These are phyloP conservation scores for Cladobotryum protrusum DNA, from an alignment of 2,329 filamentous ascomycete species.

Conservation along the genomic window DNA sequence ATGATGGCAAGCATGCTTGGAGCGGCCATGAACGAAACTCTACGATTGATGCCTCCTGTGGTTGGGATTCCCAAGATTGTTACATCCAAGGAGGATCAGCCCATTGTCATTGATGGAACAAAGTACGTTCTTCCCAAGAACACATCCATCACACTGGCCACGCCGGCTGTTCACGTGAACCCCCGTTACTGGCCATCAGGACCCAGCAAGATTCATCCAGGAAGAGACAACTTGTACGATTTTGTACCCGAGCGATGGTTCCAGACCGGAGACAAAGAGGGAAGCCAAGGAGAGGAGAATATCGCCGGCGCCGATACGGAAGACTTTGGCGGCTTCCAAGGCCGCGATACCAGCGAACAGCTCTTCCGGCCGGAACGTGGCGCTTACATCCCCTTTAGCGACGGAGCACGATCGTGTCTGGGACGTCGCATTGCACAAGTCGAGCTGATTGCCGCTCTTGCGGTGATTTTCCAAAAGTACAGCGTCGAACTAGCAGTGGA, in stretches of 20 bases:
- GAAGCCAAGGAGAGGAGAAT: conserved; percentile 21
- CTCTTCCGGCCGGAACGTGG: conserved; percentile 56
- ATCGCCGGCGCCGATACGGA: conserved; percentile 36
- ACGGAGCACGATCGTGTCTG: conserved; percentile 51
- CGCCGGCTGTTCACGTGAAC: conserved; percentile 56
- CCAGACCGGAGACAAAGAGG: conserved; percentile 25
- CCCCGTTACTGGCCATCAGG: conserved; percentile 64
- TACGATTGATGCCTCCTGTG: conserved; percentile 67
- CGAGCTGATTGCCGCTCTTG: conserved; percentile 49
- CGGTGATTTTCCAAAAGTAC: conserved; percentile 51
- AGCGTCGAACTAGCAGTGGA: conserved; percentile 66
- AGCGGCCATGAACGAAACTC: conserved; percentile 70
- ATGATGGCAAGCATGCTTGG: conserved; percentile 65
- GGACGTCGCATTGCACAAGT: conserved; percentile 55
- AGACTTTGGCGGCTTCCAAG: conserved; percentile 52
- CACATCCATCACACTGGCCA: conserved; percentile 49
- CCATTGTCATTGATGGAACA: conserved; percentile 52
- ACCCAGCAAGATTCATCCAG: conserved; percentile 37
- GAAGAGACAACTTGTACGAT: conserved; percentile 54
- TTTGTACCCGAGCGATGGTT: conserved; percentile 73
- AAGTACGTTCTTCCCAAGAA: conserved; percentile 52
- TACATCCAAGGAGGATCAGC: conserved; percentile 42
- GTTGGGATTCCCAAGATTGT: conserved; percentile 65
- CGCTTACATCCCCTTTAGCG: conserved; percentile 52
- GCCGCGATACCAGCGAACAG: conserved; percentile 54